Evolutionary conservation across 805 yeast genomes (phyloP), one percentile per base, ranked within the genome.

Genomic region (Candida palmyrensis): DNA sequence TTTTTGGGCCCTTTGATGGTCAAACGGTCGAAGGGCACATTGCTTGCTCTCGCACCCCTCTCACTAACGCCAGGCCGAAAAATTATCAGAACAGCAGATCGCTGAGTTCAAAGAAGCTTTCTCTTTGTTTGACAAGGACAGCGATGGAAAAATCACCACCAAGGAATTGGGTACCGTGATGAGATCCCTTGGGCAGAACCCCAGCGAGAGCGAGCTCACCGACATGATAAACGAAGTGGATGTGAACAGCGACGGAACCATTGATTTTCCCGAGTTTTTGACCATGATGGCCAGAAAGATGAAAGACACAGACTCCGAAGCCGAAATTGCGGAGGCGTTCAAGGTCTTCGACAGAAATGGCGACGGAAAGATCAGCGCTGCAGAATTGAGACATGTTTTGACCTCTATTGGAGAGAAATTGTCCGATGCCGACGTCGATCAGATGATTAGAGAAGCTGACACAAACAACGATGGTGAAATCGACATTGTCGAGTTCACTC

Each of bases 141-240:
- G 89, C 54, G 97, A 89, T 62, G 98, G 98, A 45, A 86, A 87
- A 55, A 92, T 92, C 68, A 87, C 96, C 38, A 85, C 96, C 48
- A 77, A 85, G 53, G 98, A 92, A 66, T 73, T 92, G 47, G 97
- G 97, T 44, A 88, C 96, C 3, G 98, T 92, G 33, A 92, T 92
- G 98, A 82, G 98, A 67, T 86, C 97, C n/a, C 72, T 92, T 54
- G 98, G 98, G 33, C 92, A 88, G 62, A 90, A 90, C 53, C 98
- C 98, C 23, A 80, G 95, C 32, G 97, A 92, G 62, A 79, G 88
- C 45, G 98, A 92, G 62, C 82, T 92, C 51, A 84, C 92, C 36
- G 98, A 92, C 58, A 79, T 92, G 82, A 86, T 92, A 71, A 90
- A 90, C 59, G 98, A 92, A 65, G 95, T 92, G 34, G 98, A 92